These are phyloP conservation scores for Aspergillus asperescens DNA, from an alignment of 495 filamentous ascomycete genomes.

Conservation along the genomic window DNA sequence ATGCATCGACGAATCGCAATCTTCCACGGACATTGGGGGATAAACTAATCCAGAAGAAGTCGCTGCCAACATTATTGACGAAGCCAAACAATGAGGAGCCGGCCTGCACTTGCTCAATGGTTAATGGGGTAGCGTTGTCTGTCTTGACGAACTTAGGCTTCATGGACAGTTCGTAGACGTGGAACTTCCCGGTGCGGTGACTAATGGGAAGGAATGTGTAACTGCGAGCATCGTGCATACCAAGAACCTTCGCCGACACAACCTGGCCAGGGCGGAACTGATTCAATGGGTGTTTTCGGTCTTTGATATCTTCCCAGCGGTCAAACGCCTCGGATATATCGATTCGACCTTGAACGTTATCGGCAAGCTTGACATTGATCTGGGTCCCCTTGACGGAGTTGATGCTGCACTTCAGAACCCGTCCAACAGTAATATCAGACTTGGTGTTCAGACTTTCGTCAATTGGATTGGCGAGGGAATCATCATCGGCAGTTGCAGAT, in stretches of 20 bases:
- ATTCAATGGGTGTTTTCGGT: constrained; percentile 71
- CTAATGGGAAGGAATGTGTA: constrained; percentile 89
- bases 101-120: constrained; percentile 64
- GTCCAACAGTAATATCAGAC: constrained; percentile 68
- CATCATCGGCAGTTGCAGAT: constrained; percentile 26
- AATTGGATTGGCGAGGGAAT: constrained; percentile 56
- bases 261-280: constrained; percentile 65
- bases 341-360: constrained; percentile 85
- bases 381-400: constrained; percentile 80
- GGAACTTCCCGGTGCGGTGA: constrained; percentile 67
- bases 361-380: constrained; percentile 82
- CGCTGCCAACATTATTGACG: constrained; percentile 77
- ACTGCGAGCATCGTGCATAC: constrained; percentile 83
- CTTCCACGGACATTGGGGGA: constrained; percentile 87
- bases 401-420: constrained; percentile 71
- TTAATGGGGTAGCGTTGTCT: constrained; percentile 52
- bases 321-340: constrained; percentile 88
- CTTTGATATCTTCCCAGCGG: constrained; percentile 75
- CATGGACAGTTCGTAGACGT: constrained; percentile 85
- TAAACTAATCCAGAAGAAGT: constrained; percentile 81
- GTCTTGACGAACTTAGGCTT: constrained; percentile 62
- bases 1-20: constrained; percentile 72
- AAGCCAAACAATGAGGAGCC: constrained; percentile 72
- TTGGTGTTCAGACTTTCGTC: constrained; percentile 60
- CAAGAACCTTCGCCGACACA: constrained; percentile 71